Evolutionary conservation across 495 filamentous ascomycete species (phyloP).

Genomic region (Aspergillus nanangensis): DNA sequence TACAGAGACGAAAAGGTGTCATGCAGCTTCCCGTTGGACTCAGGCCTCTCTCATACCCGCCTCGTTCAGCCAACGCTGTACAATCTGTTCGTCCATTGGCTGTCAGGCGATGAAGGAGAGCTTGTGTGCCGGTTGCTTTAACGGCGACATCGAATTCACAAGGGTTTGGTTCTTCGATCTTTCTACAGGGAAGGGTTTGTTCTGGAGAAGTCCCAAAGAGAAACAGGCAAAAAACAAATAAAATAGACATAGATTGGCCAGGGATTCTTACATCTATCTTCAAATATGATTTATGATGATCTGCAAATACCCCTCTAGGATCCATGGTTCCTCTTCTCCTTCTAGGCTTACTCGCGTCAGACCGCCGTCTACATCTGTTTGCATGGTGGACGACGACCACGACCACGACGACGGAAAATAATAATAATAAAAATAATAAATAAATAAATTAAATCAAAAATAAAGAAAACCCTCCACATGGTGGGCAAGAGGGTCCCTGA

Average conservation of each 20-base stretch:
- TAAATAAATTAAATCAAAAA: no score
- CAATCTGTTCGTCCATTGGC: conserved; percentile 12
- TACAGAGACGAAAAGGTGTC: conserved; percentile 21
- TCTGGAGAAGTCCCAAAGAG: no score
- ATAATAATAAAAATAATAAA: no score
- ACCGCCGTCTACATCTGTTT: conserved; percentile 29
- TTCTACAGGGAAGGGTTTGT: conserved; percentile 2
- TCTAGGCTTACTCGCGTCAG: conserved; percentile 8
- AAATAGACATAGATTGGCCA: no score
- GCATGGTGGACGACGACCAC: conserved; percentile 22
- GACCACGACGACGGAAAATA: no score
- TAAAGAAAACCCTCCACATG: conserved; percentile 54
- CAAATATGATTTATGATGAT: no score
- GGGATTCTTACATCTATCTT: no score
- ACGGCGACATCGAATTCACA: no score
- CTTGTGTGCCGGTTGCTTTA: conserved; percentile 24
- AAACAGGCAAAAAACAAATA: no score
- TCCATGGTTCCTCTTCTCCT: conserved; percentile 4
- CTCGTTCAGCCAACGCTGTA: conserved; percentile 17
- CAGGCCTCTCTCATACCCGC: conserved; percentile 32
- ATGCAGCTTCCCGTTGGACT: conserved; percentile 37
- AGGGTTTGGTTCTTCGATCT: no score
- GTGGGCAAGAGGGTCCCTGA: conserved; percentile 19
- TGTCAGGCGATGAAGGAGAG: conserved; percentile 9
- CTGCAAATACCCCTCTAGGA: conserved; percentile 6